Conservation (phyloP, 768 basidiomycete species). For the Amanita pallidorosea region DNA sequence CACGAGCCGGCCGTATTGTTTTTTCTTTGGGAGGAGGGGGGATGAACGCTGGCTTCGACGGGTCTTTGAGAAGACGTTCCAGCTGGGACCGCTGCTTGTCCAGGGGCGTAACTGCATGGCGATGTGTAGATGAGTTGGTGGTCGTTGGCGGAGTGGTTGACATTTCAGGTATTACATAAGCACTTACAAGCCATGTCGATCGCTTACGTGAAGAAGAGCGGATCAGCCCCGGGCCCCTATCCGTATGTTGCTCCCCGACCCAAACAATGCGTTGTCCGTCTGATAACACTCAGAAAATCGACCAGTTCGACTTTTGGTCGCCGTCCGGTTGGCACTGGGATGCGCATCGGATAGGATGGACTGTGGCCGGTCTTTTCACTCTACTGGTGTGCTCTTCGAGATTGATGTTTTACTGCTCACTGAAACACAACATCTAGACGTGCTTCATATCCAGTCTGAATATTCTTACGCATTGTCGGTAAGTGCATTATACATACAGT, state of each 20-base stretch:
- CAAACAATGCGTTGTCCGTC: slow-evolving; percentile 31
- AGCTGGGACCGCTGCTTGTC: slow-evolving; percentile 57
- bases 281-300: slow-evolving; percentile 33
- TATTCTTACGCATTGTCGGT: slow-evolving; percentile 46
- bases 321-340: slow-evolving; percentile 34
- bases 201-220: no score
- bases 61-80: slow-evolving; percentile 84
- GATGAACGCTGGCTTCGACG: slow-evolving; percentile 69
- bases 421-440: slow-evolving; percentile 26
- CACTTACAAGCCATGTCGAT: background rate
- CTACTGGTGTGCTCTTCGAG: slow-evolving; percentile 27
- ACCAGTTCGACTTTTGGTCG: slow-evolving; percentile 53
- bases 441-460: slow-evolving; percentile 40
- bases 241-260: background rate
- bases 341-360: slow-evolving; percentile 52
- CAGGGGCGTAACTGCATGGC: slow-evolving; percentile 41
- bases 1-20: slow-evolving; percentile 68
- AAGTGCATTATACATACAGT: slow-evolving; percentile 10
- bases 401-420: background rate
- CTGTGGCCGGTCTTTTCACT: slow-evolving; percentile 45
- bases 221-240: background rate
- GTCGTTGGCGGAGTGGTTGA: slow-evolving; percentile 11
- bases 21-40: slow-evolving; percentile 80
- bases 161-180: background rate
- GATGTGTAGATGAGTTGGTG: slow-evolving; percentile 22